A percentile compares a stretch with the other conserved stretches of the same genome.
Evolutionary conservation across 2,329 filamentous ascomycete genomes (phyloP).

Genomic region (Aspergillus fumigatus): DNA sequence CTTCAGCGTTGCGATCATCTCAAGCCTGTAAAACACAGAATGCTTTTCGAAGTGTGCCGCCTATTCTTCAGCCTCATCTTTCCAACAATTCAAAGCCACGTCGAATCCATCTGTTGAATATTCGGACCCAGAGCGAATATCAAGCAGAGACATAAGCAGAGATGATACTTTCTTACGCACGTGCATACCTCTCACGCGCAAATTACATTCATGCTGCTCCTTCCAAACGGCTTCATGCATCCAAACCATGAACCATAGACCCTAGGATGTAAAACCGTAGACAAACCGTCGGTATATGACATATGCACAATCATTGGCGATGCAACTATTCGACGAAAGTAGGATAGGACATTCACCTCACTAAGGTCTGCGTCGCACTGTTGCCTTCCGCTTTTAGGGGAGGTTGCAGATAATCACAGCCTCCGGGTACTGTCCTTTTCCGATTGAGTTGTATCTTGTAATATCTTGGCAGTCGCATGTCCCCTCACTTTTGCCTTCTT

Average conservation of each 20-base stretch:
- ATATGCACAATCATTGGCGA: not conserved
- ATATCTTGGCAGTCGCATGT: not conserved
- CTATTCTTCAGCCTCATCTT: not conserved
- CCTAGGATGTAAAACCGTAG: not conserved
- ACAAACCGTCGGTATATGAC: not conserved
- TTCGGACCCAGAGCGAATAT: not conserved
- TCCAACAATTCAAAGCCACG: not conserved
- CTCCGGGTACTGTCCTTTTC: not conserved
- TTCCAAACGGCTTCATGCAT: not conserved
- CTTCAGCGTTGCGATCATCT: not conserved
- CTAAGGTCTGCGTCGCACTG: not conserved
- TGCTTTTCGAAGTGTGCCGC: not conserved
- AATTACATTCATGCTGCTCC: not conserved
- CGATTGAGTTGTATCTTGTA: not conserved
- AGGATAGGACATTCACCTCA: not conserved
- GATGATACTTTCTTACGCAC: not conserved
- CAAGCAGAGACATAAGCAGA: not conserved
- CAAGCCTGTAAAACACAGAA: not conserved
- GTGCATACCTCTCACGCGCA: not conserved
- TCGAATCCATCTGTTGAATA: not conserved
- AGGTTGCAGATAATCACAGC: not conserved
- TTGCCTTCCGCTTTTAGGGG: not conserved
- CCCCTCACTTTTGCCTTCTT: slow-evolving; percentile 9
- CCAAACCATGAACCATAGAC: not conserved
- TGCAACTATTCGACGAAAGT: not conserved